These are phyloP conservation scores for Osmozyma mogii DNA, from an alignment of 805 yeast species.

Conservation along the genomic window DNA sequence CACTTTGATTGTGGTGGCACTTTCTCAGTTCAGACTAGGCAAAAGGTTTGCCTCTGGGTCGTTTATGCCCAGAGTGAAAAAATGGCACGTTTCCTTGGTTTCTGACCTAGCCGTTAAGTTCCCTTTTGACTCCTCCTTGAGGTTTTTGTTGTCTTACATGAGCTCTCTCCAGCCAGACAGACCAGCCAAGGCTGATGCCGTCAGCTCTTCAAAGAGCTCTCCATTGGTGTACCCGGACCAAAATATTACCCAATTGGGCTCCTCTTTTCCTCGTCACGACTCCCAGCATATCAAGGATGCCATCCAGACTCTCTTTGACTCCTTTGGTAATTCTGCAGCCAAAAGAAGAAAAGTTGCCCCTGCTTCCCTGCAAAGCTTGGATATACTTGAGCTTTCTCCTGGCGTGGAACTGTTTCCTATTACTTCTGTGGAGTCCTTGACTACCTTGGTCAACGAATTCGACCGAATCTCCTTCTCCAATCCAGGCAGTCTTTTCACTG, in stretches of 20 bases:
- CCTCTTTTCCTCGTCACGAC: background rate
- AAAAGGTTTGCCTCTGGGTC: too few relatives aligned
- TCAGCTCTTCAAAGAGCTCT: background rate
- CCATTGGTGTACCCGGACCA: background rate
- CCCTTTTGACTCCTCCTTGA: constrained; percentile 10
- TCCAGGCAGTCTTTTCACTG: background rate
- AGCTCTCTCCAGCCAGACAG: background rate
- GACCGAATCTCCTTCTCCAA: background rate
- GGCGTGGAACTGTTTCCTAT: background rate
- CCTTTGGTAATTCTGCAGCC: too few relatives aligned
- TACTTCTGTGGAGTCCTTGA: background rate
- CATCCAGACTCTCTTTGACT: background rate
- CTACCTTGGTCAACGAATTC: too few relatives aligned
- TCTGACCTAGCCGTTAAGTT: constrained; percentile 6
- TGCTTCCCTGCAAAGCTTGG: too few relatives aligned
- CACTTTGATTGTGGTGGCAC: constrained; percentile 4
- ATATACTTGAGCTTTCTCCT: background rate
- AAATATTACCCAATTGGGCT: background rate
- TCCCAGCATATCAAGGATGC: background rate
- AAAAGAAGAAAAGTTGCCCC: too few relatives aligned
- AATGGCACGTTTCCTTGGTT: constrained; percentile 10
- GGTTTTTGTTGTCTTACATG: constrained; percentile 2
- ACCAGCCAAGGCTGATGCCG: background rate
- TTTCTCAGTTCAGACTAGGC: background rate
- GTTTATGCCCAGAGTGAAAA: too few relatives aligned